phyloP scores from a whole-genome alignment of 306 rosid species.

The Datisca glomerata region DNA sequence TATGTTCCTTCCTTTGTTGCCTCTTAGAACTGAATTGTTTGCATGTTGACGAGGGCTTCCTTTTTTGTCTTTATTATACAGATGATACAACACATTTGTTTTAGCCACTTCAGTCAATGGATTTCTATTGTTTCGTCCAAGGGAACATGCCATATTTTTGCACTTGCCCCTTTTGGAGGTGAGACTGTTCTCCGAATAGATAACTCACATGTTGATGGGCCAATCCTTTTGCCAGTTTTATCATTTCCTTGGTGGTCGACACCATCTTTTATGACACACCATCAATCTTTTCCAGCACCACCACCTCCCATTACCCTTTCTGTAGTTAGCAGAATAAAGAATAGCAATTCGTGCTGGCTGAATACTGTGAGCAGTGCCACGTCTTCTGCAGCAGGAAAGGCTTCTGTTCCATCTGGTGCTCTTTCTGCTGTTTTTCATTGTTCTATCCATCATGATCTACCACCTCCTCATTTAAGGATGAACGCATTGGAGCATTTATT shows the following conservation, averaged over 20 bases:
- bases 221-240: constrained; percentile 48
- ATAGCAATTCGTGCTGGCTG: constrained; percentile 93
- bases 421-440: constrained; percentile 75
- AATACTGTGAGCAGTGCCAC: constrained; percentile 44
- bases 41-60: neutral
- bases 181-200: constrained; percentile 61
- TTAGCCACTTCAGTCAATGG: constrained; percentile 85
- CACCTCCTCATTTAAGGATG: constrained; percentile 29
- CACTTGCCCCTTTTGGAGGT: constrained; percentile 83
- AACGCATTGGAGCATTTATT: constrained; percentile 63
- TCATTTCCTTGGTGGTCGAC: constrained; percentile 88
- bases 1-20: constrained; percentile 29
- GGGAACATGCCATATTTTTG: constrained; percentile 84
- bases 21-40: constrained; percentile 13
- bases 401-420: constrained; percentile 90
- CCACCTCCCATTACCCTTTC: constrained; percentile 68
- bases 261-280: constrained; percentile 31
- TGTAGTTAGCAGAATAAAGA: constrained; percentile 80
- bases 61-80: constrained; percentile 21
- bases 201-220: constrained; percentile 51
- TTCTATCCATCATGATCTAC: constrained; percentile 43
- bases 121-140: constrained; percentile 83
- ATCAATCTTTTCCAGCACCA: constrained; percentile 58
- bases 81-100: constrained; percentile 93
- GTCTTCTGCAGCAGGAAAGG: constrained; percentile 61